phyloP scores from a whole-genome alignment of 176 grass and related monocot genomes.

The Musa troglodytarum region DNA sequence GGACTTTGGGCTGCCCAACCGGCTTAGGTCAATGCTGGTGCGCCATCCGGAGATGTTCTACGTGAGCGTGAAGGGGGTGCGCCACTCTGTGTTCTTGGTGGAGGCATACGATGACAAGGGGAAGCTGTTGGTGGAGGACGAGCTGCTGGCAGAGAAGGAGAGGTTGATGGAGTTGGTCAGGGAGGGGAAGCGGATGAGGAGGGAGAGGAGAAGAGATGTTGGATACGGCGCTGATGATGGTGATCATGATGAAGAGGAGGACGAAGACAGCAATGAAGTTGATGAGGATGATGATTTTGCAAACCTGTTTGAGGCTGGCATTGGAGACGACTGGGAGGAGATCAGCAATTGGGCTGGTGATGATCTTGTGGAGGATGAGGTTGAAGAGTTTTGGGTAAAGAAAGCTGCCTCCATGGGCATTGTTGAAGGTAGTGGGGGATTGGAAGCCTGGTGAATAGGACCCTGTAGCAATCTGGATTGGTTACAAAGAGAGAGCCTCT shows the following conservation, averaged over 20 bases:
- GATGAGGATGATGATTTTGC: slow-evolving; percentile 49
- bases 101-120: slow-evolving; percentile 64
- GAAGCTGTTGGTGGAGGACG: slow-evolving; percentile 55
- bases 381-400: slow-evolving; percentile 81
- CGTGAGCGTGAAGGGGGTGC: slow-evolving; percentile 70
- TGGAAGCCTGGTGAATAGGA: slow-evolving; percentile 60
- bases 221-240: not conserved
- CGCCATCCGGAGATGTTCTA: slow-evolving; percentile 86
- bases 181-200: slow-evolving; percentile 51
- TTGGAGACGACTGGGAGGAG: slow-evolving; percentile 63
- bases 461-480: not conserved
- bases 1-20: slow-evolving; percentile 64
- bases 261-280: slow-evolving; percentile 19
- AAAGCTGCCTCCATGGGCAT: slow-evolving; percentile 44
- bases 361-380: slow-evolving; percentile 27
- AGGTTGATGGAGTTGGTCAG: slow-evolving; percentile 50
- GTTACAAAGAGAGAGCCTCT: too few relatives aligned
- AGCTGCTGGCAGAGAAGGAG: slow-evolving; percentile 49
- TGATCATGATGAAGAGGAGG: slow-evolving; percentile 19
- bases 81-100: slow-evolving; percentile 57
- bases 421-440: slow-evolving; percentile 26
- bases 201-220: slow-evolving; percentile 27
- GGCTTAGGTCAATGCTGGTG: slow-evolving; percentile 47
- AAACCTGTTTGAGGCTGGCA: slow-evolving; percentile 39
- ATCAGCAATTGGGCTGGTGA: slow-evolving; percentile 20